Evolutionary conservation across 2,329 filamentous ascomycete genomes (phyloP).

Genomic region (Aspergillus caelatus): DNA sequence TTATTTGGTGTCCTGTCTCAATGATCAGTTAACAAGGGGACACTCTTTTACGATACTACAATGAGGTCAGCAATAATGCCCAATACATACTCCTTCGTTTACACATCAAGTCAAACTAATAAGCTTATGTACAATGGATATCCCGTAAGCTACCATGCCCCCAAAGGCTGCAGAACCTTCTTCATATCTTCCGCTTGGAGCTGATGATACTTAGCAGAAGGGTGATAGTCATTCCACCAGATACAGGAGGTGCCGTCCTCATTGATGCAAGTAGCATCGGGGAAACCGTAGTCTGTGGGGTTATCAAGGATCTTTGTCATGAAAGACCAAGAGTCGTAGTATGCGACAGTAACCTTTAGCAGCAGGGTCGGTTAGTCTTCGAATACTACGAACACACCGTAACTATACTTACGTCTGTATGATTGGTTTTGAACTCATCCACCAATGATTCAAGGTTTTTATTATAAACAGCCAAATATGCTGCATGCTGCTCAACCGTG

Average conservation of each 20-base stretch:
- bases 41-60: no score
- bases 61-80: no score
- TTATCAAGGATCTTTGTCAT: conserved; percentile 33
- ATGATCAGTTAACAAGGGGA: not conserved
- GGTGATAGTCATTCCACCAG: conserved; percentile 40
- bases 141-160: conserved; percentile 25
- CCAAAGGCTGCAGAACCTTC: conserved; percentile 20
- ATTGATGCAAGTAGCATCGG: conserved; percentile 32
- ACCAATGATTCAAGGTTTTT: conserved; percentile 26
- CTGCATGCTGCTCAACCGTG: conserved; percentile 21
- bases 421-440: conserved; percentile 17
- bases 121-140: no score
- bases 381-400: not conserved
- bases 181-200: conserved; percentile 37
- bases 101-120: not conserved
- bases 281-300: conserved; percentile 30
- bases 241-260: conserved; percentile 31
- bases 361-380: not conserved
- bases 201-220: conserved; percentile 31
- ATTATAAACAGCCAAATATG: conserved; percentile 31
- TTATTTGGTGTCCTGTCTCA: not conserved
- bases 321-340: conserved; percentile 34
- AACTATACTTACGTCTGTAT: conserved; percentile 26
- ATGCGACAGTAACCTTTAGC: conserved; percentile 27
- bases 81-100: not conserved